phyloP scores from a whole-genome alignment of 2,329 filamentous ascomycete genomes.

The Botrytis squamosa region DNA sequence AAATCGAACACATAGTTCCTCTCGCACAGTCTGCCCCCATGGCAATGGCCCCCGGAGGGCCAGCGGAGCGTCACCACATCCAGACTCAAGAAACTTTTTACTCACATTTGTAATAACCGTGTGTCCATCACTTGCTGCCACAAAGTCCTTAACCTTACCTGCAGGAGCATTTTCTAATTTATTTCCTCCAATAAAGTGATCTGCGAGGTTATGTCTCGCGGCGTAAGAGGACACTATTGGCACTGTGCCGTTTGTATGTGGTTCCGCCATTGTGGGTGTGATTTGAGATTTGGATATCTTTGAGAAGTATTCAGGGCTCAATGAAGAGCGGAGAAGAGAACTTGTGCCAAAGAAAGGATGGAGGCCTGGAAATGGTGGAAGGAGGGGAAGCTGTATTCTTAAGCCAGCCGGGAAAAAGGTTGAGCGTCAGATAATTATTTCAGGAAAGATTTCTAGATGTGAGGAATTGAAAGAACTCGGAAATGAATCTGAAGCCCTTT shows the following conservation, averaged over 20 bases:
- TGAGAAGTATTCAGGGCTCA: conserved; percentile 27
- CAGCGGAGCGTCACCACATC: neutral
- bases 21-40: neutral
- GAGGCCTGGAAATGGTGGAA: conserved; percentile 17
- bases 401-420: conserved; percentile 19
- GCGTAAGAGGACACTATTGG: conserved; percentile 59
- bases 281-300: neutral
- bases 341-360: conserved; percentile 29
- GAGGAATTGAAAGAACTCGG: neutral
- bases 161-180: conserved; percentile 76
- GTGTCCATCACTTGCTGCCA: conserved; percentile 83
- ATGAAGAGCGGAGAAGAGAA: conserved; percentile 32
- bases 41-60: neutral
- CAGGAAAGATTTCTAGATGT: conserved; percentile 1
- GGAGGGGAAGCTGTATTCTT: conserved; percentile 3
- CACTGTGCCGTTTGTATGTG: conserved; percentile 43
- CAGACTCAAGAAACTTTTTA: neutral
- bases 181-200: conserved; percentile 98
- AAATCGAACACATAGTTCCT: neutral
- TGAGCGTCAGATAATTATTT: conserved; percentile 12
- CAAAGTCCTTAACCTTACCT: conserved; percentile 94
- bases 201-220: conserved; percentile 76
- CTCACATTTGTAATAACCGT: conserved; percentile 93
- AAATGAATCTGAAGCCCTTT: neutral
- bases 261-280: conserved; percentile 21